Evolutionary conservation across 257 asterid species (phyloP).

Genomic region (Datura wrightii): DNA sequence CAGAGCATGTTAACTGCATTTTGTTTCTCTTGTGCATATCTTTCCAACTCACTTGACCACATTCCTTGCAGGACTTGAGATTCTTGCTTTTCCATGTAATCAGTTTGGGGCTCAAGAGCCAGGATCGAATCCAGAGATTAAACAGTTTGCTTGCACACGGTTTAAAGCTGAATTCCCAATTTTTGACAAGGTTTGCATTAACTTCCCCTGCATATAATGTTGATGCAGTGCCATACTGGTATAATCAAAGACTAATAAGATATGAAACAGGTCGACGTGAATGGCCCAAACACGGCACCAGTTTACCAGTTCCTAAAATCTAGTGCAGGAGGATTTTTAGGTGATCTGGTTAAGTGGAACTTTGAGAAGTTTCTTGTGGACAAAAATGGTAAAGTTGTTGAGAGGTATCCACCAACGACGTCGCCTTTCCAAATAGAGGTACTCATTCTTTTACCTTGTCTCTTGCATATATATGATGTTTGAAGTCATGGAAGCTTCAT

Average conservation of each 20-base stretch:
- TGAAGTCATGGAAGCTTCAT: background rate
- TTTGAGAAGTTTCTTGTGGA: constrained; percentile 95
- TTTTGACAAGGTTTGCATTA: constrained; percentile 72
- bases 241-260: constrained; percentile 31
- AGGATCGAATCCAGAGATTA: constrained; percentile 82
- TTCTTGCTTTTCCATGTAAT: constrained; percentile 93
- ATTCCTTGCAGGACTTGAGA: constrained; percentile 72
- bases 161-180: constrained; percentile 92
- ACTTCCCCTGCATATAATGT: constrained; percentile 1
- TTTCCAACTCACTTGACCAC: background rate
- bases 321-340: constrained; percentile 80
- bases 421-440: constrained; percentile 96
- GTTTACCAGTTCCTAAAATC: constrained; percentile 87
- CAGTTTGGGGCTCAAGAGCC: constrained; percentile 99
- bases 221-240: background rate
- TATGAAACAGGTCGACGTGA: constrained; percentile 81
- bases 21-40: background rate
- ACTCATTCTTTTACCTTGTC: background rate
- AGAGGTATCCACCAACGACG: constrained; percentile 89
- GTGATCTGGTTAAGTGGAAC: constrained; percentile 91
- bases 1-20: background rate
- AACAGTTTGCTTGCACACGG: constrained; percentile 85
- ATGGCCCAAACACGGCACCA: constrained; percentile 92
- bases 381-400: constrained; percentile 85
- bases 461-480: background rate